Conservation (phyloP, 1,284 basidiomycete species). For the Cutaneotrichosporon arboriforme region DNA sequence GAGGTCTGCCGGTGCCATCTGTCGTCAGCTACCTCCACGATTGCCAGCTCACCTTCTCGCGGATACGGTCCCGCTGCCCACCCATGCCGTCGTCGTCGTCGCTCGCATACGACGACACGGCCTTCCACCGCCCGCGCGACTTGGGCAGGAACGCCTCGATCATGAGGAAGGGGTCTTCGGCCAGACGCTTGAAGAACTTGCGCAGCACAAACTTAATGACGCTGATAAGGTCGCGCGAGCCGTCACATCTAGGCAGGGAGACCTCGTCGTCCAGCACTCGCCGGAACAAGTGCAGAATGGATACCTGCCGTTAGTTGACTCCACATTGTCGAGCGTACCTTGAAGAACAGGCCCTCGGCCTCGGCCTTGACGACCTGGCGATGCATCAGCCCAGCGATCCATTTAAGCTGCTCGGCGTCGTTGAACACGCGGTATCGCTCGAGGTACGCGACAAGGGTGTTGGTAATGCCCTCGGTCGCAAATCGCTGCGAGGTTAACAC, state of each 20-base stretch:
- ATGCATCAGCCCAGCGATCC: constrained; percentile 78
- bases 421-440: constrained; percentile 73
- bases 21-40: constrained; percentile 6
- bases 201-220: constrained; percentile 78
- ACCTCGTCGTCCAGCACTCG: constrained; percentile 69
- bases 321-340: constrained; percentile 36
- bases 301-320: constrained; percentile 51
- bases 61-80: constrained; percentile 44
- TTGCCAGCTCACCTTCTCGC: constrained; percentile 40
- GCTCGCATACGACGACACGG: constrained; percentile 62
- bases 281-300: constrained; percentile 77
- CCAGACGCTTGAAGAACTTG: constrained; percentile 83
- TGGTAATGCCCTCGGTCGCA: constrained; percentile 71
- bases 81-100: constrained; percentile 50
- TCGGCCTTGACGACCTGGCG: constrained; percentile 81
- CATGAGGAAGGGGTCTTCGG: constrained; percentile 72
- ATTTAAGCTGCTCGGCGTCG: constrained; percentile 72
- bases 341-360: constrained; percentile 87
- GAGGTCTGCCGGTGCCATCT: constrained; percentile 58
- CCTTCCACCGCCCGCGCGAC: constrained; percentile 77
- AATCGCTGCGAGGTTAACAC: constrained; percentile 58
- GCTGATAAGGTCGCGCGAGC: constrained; percentile 73
- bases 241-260: constrained; percentile 65
- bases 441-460: constrained; percentile 74
- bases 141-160: constrained; percentile 88